A percentile compares a stretch with the other conserved stretches of the same genome.
These are phyloP conservation scores for Ochromonas danica DNA, from an alignment of 108 stramenopile species.

Conservation along the genomic window DNA sequence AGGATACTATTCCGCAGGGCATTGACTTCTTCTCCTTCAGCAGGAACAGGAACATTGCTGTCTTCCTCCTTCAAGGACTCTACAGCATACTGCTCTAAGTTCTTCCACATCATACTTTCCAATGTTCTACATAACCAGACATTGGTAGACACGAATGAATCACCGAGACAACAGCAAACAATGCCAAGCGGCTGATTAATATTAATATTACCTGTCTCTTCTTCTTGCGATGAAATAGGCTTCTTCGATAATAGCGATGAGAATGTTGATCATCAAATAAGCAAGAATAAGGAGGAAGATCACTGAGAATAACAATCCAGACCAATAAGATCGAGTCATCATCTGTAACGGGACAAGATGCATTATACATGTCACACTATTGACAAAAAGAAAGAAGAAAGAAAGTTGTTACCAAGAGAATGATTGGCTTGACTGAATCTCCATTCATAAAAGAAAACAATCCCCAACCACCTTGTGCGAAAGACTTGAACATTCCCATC, in stretches of 20 bases:
- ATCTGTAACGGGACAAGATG: constrained; percentile 6
- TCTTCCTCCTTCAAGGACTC: too few relatives aligned
- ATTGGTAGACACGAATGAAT: too few relatives aligned
- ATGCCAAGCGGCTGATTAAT: too few relatives aligned
- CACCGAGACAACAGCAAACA: too few relatives aligned
- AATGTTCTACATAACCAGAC: too few relatives aligned
- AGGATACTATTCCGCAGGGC: too few relatives aligned
- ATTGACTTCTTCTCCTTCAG: too few relatives aligned
- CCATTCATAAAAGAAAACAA: background rate
- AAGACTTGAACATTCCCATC: background rate
- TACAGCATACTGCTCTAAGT: too few relatives aligned
- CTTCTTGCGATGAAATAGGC: constrained; percentile 1
- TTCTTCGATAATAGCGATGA: background rate
- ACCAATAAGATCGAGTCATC: background rate
- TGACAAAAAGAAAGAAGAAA: background rate
- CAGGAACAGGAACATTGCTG: too few relatives aligned
- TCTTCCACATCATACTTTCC: too few relatives aligned
- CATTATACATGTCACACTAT: background rate
- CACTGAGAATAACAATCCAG: background rate
- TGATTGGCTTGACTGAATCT: background rate
- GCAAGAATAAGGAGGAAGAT: background rate
- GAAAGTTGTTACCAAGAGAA: background rate
- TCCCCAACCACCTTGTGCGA: background rate
- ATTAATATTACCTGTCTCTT: background rate
- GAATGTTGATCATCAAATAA: background rate